Conservation (phyloP, 169 alveolate genomes). For the Babesia sp. region DNA sequence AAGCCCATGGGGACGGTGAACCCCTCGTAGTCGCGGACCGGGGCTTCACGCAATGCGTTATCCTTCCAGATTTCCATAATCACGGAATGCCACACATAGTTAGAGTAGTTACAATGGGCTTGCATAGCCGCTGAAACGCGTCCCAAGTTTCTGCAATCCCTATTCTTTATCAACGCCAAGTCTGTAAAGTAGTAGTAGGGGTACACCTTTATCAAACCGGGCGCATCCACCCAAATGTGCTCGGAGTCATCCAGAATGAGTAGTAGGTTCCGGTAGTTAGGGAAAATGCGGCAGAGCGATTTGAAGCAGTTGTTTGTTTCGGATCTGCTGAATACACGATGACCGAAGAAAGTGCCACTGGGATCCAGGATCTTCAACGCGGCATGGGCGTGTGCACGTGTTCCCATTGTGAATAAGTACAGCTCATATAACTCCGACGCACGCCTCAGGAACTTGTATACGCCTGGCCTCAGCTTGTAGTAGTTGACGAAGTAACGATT, state of each 20-base stretch:
- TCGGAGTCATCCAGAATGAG: constrained; percentile 59
- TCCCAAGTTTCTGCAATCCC: constrained; percentile 22
- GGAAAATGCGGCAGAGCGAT: constrained; percentile 61
- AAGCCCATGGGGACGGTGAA: constrained; percentile 36
- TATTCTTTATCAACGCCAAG: not conserved
- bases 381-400: constrained; percentile 79
- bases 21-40: constrained; percentile 41
- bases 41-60: not conserved
- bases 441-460: constrained; percentile 68
- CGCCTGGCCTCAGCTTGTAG: constrained; percentile 84
- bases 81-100: constrained; percentile 28
- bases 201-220: constrained; percentile 51
- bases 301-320: constrained; percentile 57
- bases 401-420: constrained; percentile 84
- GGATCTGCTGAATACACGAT: constrained; percentile 69
- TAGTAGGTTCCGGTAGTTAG: constrained; percentile 40
- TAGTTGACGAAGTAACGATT: constrained; percentile 49
- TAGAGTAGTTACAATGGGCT: constrained; percentile 52
- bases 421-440: constrained; percentile 69
- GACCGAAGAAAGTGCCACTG: constrained; percentile 57
- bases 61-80: constrained; percentile 36
- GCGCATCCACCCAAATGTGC: constrained; percentile 39
- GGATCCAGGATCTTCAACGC: constrained; percentile 80
- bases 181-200: constrained; percentile 64
- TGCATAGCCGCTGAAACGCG: constrained; percentile 57